Evolutionary conservation across 495 filamentous ascomycete species (phyloP), one percentile per base, ranked within the genome.

Genomic region (Rhizodiscina lignyota): DNA sequence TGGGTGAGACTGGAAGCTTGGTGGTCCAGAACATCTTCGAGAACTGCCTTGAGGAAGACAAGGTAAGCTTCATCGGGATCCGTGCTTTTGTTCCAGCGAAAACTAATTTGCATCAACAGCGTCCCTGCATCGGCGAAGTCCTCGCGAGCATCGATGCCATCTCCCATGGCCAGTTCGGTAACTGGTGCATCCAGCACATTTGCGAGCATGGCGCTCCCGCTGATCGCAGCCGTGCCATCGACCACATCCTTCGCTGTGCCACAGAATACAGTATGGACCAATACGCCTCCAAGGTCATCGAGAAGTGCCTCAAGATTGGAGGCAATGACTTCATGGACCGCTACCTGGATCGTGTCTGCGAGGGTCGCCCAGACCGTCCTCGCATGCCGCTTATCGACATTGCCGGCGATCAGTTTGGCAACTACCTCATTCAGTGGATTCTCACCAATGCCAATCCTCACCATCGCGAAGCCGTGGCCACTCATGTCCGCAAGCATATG

Each of bases 1-100:
- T 94, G 26, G 89, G 89, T 17, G 89, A 97, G 62, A 97, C 89
- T 5, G 89, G 89, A 31, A 96, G 89, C 48, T 64, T 97, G 44
- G 89, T 97, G 21, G 89, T 97, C 36, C 89, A 97, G 58, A 97
- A 97, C 52, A 96, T 97, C 48, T 96, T 97, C 52, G 89, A 97
- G 59, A 97, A 97, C 49, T 97, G 89, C 50, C 70, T 97, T 11
- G 89, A 97, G 47, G 87, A 94, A 52, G 89, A 97, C 58, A 97
- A 97, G 77, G 86, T 91, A 62, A 41, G 61, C 38, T 24, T 35
- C 16, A n/a, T n/a, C 13, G 31, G 1, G 11, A 18, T 18, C 27
- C n/a, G 19, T 29, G 13, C 24, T 11, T 4, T 28, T 6, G 30
- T 19, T 8, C 8, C 13, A 27, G 24, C 24, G 24, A 8, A 6